phyloP scores from a whole-genome alignment of 1,139 yeast genomes.

The Suhomyces bribrorum region DNA sequence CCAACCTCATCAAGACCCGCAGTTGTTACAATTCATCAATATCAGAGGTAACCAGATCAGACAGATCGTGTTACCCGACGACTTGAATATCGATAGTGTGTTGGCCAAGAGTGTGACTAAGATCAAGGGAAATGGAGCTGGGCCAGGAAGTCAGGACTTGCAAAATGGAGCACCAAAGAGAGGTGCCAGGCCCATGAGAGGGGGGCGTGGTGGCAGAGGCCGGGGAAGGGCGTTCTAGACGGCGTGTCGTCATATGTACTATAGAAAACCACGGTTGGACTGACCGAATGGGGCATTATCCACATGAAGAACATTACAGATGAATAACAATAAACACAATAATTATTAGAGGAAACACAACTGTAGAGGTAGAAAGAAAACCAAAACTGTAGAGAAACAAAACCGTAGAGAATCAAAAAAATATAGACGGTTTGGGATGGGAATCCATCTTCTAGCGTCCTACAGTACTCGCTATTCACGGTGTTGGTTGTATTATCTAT shows the following conservation, averaged over 20 bases:
- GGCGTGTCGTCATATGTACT: not conserved
- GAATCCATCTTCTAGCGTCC: no score
- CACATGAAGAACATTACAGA: no score
- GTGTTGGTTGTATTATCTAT: not conserved
- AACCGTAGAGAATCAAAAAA: no score
- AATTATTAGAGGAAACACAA: no score
- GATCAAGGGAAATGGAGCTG: slow-evolving; percentile 45
- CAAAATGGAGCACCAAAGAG: slow-evolving; percentile 14
- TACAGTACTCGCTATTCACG: not conserved
- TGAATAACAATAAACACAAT: not conserved
- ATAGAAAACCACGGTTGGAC: not conserved
- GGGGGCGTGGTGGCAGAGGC: slow-evolving; percentile 24
- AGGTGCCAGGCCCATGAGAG: slow-evolving; percentile 18
- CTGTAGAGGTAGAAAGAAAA: no score
- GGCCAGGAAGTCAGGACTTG: slow-evolving; percentile 32
- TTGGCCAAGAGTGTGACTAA: slow-evolving; percentile 48
- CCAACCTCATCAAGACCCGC: slow-evolving; percentile 70
- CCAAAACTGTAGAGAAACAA: no score
- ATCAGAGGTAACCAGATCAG: slow-evolving; percentile 90
- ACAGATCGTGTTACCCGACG: slow-evolving; percentile 83
- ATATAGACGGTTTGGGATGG: no score
- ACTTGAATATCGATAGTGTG: slow-evolving; percentile 76
- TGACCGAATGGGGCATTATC: no score
- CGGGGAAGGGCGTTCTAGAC: slow-evolving; percentile 14
- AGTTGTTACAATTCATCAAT: slow-evolving; percentile 73